Base-by-base conservation (phyloP, 306 rosid genomes). In the Canavalia gladiata region DNA sequence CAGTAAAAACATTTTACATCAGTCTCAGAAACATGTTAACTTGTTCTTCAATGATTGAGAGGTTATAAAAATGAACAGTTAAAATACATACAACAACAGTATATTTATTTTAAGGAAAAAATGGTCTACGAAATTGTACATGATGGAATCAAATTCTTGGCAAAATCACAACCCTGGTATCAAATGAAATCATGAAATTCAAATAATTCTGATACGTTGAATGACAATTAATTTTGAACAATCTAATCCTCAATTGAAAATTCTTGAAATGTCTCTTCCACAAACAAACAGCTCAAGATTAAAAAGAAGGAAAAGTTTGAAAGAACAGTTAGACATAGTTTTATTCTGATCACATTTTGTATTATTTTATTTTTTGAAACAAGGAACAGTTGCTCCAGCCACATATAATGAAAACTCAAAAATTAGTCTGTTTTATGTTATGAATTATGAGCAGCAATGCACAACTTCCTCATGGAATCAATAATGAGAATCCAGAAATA, bases 91-190 rank as follows among this genome's bases (percentile, higher is more conserved):
- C 50, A 30, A 41, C 25, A 57, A 37, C 34, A 77, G 41, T 55
- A 28, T 51, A 45, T 51, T 64, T 37, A 18, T 43, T 68, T 43
- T 37, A 37, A 37, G 41, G 37, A 7, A 50, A 51, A 41, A 31
- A 58, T 2, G 4, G 84, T 28, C 60, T 35, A 60, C 39, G 10
- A 18, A 31, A 62, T 73, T 66, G 72, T 72, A 41, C 66, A 60
- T 6, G 64, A 39, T 63, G 2, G 12, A 18, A 31, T 30, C 13
- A 72, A 35, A 2, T 73, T 74, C 55, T 42, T 46, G 1, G 49
- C 55, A 28, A 10, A 58, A 62, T 34, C 7, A 31, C 56, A 66
- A 45, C 28, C 30, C 37, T 41, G 47, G 18, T 9, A 62, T 34
- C 50, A 33, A 13, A 41, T 41, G 25, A 75, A 60, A n/a, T 60